phyloP scores from a whole-genome alignment of 2,329 filamentous ascomycete genomes.

The Orbilia ellipsospora region DNA sequence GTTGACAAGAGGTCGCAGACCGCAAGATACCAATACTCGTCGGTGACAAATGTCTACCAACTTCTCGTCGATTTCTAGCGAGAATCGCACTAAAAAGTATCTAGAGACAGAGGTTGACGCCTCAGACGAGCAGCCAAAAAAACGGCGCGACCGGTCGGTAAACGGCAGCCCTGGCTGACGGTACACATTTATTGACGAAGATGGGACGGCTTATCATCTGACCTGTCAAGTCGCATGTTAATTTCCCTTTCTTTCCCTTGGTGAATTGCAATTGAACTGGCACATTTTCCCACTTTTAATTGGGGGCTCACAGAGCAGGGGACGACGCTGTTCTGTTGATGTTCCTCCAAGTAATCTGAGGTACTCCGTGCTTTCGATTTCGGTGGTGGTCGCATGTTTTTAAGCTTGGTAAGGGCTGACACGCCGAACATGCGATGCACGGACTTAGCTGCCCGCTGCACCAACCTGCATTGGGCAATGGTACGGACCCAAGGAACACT shows the following conservation, averaged over 20 bases:
- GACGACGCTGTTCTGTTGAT: conserved; percentile 29
- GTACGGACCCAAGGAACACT: conserved; percentile 50
- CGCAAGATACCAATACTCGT: neutral
- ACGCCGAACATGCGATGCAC: conserved; percentile 48
- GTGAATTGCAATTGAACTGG: conserved; percentile 11
- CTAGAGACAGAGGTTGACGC: neutral
- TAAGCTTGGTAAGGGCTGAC: conserved; percentile 54
- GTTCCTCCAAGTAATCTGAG: conserved; percentile 20
- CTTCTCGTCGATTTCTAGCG: neutral
- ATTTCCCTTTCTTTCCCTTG: conserved; percentile 28
- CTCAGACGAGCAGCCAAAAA: conserved; percentile 2
- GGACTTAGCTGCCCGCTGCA: conserved; percentile 42
- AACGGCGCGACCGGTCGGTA: conserved; percentile 20
- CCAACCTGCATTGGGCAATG: conserved; percentile 44
- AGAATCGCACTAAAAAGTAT: neutral
- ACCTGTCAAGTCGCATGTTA: conserved; percentile 48
- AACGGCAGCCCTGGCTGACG: conserved; percentile 31
- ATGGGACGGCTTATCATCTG: conserved; percentile 36
- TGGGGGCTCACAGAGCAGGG: conserved; percentile 31
- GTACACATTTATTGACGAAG: neutral
- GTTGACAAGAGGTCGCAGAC: conserved; percentile 9
- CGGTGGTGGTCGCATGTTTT: conserved; percentile 37
- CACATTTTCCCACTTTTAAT: conserved; percentile 26
- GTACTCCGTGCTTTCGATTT: conserved; percentile 7
- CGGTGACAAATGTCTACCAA: conserved; percentile 16